A percentile compares a stretch with the other conserved stretches of the same genome.
Evolutionary conservation across 2,329 filamentous ascomycete genomes (phyloP).

Genomic region (Epichloe gansuensis): DNA sequence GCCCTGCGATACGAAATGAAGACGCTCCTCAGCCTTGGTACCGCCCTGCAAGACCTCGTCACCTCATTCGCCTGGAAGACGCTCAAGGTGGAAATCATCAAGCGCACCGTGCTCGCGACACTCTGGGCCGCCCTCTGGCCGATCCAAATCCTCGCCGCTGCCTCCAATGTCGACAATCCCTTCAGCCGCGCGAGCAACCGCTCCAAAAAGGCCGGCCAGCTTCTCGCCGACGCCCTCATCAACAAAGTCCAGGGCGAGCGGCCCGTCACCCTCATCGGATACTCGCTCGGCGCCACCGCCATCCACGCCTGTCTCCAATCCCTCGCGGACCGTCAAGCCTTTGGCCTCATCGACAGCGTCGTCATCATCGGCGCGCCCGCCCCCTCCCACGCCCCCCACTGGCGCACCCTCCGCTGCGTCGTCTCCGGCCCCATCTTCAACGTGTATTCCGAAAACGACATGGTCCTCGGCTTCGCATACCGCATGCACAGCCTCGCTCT

Average conservation of each 20-base stretch:
- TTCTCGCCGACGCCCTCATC: conserved; percentile 71
- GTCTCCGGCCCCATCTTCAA: conserved; percentile 77
- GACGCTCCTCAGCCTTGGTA: conserved; percentile 62
- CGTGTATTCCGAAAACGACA: conserved; percentile 77
- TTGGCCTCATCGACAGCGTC: conserved; percentile 72
- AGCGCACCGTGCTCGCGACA: conserved; percentile 55
- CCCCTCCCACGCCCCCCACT: conserved; percentile 57
- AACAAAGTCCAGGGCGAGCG: conserved; percentile 73
- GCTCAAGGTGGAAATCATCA: conserved; percentile 62
- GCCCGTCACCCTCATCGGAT: conserved; percentile 68
- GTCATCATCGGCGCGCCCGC: conserved; percentile 73
- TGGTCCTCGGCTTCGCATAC: conserved; percentile 78
- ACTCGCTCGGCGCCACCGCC: conserved; percentile 67
- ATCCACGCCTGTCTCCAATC: conserved; percentile 71
- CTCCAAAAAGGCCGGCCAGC: conserved; percentile 66
- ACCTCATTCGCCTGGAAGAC: conserved; percentile 62
- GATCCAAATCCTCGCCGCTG: conserved; percentile 50
- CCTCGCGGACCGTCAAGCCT: conserved; percentile 65
- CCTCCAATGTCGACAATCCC: conserved; percentile 64
- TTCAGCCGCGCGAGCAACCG: conserved; percentile 65
- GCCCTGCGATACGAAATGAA: conserved; percentile 75
- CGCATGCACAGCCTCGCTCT: conserved; percentile 70
- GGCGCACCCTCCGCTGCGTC: conserved; percentile 64
- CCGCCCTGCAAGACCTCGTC: conserved; percentile 58
- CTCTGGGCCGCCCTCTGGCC: conserved; percentile 60